Evolutionary conservation across 768 basidiomycete genomes (phyloP).

Genomic region (Hortiboletus campestris): DNA sequence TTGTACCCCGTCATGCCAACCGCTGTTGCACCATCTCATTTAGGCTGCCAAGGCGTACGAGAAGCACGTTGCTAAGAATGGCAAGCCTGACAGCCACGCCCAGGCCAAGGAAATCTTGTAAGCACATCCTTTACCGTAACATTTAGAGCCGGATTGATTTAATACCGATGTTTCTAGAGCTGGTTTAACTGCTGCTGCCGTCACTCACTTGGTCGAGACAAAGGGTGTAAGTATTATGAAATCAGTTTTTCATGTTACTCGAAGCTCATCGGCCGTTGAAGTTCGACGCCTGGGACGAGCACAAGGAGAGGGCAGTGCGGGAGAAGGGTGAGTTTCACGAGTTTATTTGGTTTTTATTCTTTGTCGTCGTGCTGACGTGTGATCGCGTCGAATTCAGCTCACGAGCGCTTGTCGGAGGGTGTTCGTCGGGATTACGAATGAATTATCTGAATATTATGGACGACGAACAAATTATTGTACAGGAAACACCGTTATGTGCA

Average conservation of each 20-base stretch:
- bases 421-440: neutral
- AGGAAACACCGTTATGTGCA: neutral
- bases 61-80: constrained; percentile 8
- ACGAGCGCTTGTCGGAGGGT: neutral
- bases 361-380: neutral
- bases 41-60: constrained; percentile 23
- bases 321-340: neutral
- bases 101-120: constrained; percentile 22
- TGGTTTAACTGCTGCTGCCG: constrained; percentile 3
- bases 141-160: neutral
- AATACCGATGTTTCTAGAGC: constrained; percentile 7
- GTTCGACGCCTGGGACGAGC: neutral
- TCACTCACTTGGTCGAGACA: constrained; percentile 12
- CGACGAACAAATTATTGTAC: neutral
- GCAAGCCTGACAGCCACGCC: constrained; percentile 21
- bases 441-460: neutral
- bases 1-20: neutral
- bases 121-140: neutral
- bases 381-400: neutral
- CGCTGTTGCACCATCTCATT: neutral
- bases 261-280: neutral
- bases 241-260: neutral
- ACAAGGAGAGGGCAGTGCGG: neutral
- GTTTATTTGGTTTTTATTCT: neutral
- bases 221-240: constrained; percentile 16